Base-by-base conservation (phyloP, 306 rosid genomes). In the Dalbergia cochinchinensis region DNA sequence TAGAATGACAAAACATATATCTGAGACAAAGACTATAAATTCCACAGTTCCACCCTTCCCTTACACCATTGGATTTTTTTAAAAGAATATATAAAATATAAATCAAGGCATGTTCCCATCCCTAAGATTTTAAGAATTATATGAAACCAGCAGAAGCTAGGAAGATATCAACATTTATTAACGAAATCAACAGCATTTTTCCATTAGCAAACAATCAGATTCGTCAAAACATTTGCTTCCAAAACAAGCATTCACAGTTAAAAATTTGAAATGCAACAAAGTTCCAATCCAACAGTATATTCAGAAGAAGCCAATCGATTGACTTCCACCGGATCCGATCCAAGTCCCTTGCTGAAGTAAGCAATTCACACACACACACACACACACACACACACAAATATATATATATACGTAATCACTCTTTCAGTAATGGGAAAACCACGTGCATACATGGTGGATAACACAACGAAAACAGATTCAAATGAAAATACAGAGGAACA, bases 291-390 rank as follows among this genome's bases (percentile, higher is more conserved):
- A 14, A 14, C 18, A 48, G 54, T 33, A 50, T 66, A 60, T 18
- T 8, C 73, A 39, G 26, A 65, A 7, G 64, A 65, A 71, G 33
- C 13, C 50, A 86, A 76, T 33, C 53, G 15, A 11, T 41, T 5
- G 41, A 57, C 73, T 75, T 78, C 66, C 73, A 57, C 65, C 71
- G 61, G 83, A 89, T 89, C 88, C 80, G 85, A 89, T 89, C 88
- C 80, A 58, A 70, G 18, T 37, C 74, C 58, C 66, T 35, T 47
- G 65, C 35, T 41, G 59, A 20, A 6, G 7, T 44, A 59, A 6
- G 53, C 11, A 11, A 42, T 7, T 14, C 31, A 34, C 11, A 79
- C 47, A 35, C 11, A 44, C 48, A 20, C 22, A 20, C 22, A 20
- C 31, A 26, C 31, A 26, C 31, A 26, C 3, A 26, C 1, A 48